Conservation (phyloP, 1,284 basidiomycete species). For the Heterobasidion parviporum region DNA sequence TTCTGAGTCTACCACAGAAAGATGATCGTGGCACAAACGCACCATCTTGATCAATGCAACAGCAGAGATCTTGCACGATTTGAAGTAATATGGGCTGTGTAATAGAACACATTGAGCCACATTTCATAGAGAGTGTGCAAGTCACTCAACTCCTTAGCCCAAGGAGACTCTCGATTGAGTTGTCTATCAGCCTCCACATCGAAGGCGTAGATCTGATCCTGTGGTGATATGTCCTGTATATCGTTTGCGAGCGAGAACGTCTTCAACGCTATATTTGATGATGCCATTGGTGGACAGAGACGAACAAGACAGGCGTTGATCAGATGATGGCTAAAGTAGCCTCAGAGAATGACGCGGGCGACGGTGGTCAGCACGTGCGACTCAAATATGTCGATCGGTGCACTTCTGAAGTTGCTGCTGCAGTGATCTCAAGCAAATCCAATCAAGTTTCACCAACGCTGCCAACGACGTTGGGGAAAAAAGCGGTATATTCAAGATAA, state of each 20-base stretch:
- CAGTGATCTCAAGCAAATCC: no score
- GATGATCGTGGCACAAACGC: neutral
- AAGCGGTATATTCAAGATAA: no score
- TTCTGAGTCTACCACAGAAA: neutral
- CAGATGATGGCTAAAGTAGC: neutral
- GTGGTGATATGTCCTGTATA: constrained; percentile 57
- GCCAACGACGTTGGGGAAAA: no score
- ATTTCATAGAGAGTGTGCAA: neutral
- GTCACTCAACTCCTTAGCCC: constrained; percentile 72
- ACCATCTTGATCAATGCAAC: constrained; percentile 99
- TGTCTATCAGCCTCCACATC: constrained; percentile 66
- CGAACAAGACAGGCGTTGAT: neutral
- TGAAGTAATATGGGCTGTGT: constrained; percentile 88
- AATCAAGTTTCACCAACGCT: no score
- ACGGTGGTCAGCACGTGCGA: neutral
- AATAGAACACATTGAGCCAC: neutral
- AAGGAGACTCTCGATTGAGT: constrained; percentile 71
- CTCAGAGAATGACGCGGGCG: neutral
- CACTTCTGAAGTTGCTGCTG: no score
- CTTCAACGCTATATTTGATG: constrained; percentile 53
- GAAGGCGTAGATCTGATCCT: constrained; percentile 79
- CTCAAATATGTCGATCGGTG: neutral
- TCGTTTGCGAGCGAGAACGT: constrained; percentile 84
- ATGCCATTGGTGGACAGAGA: constrained; percentile 4
- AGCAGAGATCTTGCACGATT: constrained; percentile 90